Evolutionary conservation across 176 grass and related monocot genomes (phyloP).

Genomic region (Hsuehochloa calcarea): DNA sequence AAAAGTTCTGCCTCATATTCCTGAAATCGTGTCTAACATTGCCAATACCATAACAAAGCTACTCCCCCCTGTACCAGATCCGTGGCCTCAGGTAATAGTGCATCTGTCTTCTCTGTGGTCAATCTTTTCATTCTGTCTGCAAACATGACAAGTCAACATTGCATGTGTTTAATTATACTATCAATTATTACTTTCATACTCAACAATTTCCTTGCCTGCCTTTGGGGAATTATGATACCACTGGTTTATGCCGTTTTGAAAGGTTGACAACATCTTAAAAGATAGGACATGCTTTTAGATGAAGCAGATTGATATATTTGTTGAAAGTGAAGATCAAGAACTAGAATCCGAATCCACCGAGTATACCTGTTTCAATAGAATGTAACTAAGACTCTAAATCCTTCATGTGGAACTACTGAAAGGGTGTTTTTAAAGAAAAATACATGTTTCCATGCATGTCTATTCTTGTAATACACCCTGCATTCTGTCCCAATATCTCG

Average conservation of each 20-base stretch:
- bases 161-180: constrained; percentile 3
- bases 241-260: no score
- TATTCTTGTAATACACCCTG: neutral
- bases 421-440: neutral
- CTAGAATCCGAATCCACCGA: neutral
- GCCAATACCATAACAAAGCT: constrained; percentile 49
- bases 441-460: neutral
- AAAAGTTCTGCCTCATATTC: constrained; percentile 54
- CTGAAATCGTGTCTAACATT: constrained; percentile 65
- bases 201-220: no score
- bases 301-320: neutral
- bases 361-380: neutral
- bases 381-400: neutral
- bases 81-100: constrained; percentile 81
- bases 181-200: neutral
- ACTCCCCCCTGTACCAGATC: constrained; percentile 61
- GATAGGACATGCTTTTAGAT: no score
- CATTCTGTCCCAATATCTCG: neutral
- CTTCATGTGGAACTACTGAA: neutral
- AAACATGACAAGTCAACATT: neutral
- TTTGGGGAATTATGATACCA: no score
- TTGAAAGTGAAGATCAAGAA: neutral
- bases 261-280: no score
- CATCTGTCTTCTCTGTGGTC: constrained; percentile 4
- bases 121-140: constrained; percentile 16